Base-by-base conservation (phyloP, 2,329 filamentous ascomycete species). In the Alternaria sp. region DNA sequence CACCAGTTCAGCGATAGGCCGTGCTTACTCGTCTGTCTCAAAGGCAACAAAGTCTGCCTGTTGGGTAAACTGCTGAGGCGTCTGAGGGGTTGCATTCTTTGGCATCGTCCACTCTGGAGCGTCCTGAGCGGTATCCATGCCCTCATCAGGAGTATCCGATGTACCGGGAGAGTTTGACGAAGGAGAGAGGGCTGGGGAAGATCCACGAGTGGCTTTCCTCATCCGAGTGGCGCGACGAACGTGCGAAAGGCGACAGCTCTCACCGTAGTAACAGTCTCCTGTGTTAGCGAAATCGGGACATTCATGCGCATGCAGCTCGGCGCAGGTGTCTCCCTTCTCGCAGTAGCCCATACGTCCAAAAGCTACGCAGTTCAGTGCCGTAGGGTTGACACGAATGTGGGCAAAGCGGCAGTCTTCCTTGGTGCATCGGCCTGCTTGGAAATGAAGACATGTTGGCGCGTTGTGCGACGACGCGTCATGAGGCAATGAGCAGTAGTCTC, bases 281-380 rank as follows among this genome's bases (percentile, higher is more conserved):
- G 87, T 92, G 81, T 97, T 97, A 85, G 92, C 92, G 83, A 96
- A 97, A 78, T 97, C 92, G 64, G 95, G 94, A 80, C 95, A 98
- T 80, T 98, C 94, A 81, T 91, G 90, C 59, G 94, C 90, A 82
- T 99, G 95, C 63, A 93, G 90, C 66, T 95, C 89, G 62, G 87
- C 81, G 80, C 95, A 98, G 57, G 85, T 81, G 57, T 86, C 85
- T 62, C 94, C 95, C 77, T 91, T 92, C 63, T 91, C 89, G 82
- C 95, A 98, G 80, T 93, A 98, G 54, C 95, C 94, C 74, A 94
- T 86, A 55, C 89, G 87, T 28, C 92, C 94, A 83, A 99, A 98
- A 20, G 87, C 82, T 70, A 89, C 87, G 81, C 95, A 99, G 49
- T 97, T 92, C 30, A 86, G 89, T 52, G 94, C 92, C 75, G 86